Base-by-base conservation (phyloP, 2,329 filamentous ascomycete genomes). In the Claviceps humidiphila region DNA sequence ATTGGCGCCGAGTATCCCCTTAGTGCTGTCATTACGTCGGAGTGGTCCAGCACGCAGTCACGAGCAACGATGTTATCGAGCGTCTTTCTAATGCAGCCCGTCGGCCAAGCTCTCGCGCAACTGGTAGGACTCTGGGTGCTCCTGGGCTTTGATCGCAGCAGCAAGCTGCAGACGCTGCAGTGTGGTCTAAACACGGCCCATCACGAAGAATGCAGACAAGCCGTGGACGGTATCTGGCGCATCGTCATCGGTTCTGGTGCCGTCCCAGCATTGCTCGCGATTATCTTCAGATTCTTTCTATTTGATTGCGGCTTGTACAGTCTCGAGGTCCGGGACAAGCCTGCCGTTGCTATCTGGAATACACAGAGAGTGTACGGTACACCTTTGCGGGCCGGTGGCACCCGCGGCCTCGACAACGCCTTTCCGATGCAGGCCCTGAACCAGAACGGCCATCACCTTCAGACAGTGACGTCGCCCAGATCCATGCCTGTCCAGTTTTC, bases 1-100 rank as follows among this genome's bases (percentile, higher is more conserved):
- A 81, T 84, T 38, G 80, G 81, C n/a, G 81, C 78, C 16, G 81
- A 85, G 64, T 85, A 85, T 61, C 82, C 83, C 1, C 68, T 86
- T 2, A 79, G 74, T 45, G 81, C 82, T 0, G 77, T 85, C 8
- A 86, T 87, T 38, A 83, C 81, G 0, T 77, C 82, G 0, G 83
- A 86, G 71, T 85, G 75, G 69, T 70, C 75, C 5, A 77, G 74
- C 51, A 84, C 80, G 0, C 76, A 75, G 47, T 80, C 81, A n/a
- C 71, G 82, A 48, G 77, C 77, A n/a, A 78, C 74, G 20, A 85
- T 85, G 82, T 69, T 86, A 57, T 78, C 82, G 5, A 75, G 75
- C 3, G 81, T 86, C 37, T 85, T 86, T 61, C 73, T 84, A 58
- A 84, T 84, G 77, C 82, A 86, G 58, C 81, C 82, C 1, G 67